Conservation (phyloP, 495 filamentous ascomycete species). For the Trichoderma reesei region DNA sequence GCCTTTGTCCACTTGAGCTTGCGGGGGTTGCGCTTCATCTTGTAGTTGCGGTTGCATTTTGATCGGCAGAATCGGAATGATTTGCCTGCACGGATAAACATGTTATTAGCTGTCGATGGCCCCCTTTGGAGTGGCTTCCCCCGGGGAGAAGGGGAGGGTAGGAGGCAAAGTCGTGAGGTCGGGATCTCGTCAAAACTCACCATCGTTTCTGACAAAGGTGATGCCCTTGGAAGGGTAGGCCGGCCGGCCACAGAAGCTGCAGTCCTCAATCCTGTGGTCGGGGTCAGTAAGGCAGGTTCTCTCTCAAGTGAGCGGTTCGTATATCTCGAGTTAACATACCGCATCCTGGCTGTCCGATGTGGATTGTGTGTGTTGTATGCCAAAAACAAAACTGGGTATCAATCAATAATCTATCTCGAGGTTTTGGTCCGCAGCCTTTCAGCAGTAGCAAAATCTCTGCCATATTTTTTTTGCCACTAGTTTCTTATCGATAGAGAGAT, state of each 20-base stretch:
- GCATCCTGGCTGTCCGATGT: constrained; percentile 1
- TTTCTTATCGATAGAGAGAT: neutral
- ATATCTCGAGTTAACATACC: neutral
- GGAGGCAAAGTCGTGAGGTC: constrained; percentile 16
- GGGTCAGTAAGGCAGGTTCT: neutral
- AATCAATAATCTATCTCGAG: neutral
- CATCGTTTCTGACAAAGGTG: constrained; percentile 61
- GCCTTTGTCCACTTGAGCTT: constrained; percentile 85
- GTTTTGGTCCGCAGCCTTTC: neutral
- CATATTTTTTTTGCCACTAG: neutral
- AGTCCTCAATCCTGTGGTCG: neutral
- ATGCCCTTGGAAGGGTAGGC: constrained; percentile 86
- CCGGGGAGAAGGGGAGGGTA: neutral
- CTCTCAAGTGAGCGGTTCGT: too few species aligned
- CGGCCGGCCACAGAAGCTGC: constrained; percentile 67
- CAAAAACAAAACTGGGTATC: neutral
- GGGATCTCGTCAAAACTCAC: too few species aligned
- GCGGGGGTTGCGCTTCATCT: constrained; percentile 83
- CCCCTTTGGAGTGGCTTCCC: neutral
- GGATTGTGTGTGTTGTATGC: too few species aligned
- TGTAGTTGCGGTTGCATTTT: constrained; percentile 98
- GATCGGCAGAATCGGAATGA: constrained; percentile 66
- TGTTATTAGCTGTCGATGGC: constrained; percentile 1
- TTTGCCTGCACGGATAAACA: constrained; percentile 36
- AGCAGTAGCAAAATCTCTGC: constrained; percentile 6